A percentile compares a stretch with the other conserved stretches of the same genome.
phyloP scores from a whole-genome alignment of 2,329 filamentous ascomycete genomes.

The Stagonosporopsis cucurbitacearum region DNA sequence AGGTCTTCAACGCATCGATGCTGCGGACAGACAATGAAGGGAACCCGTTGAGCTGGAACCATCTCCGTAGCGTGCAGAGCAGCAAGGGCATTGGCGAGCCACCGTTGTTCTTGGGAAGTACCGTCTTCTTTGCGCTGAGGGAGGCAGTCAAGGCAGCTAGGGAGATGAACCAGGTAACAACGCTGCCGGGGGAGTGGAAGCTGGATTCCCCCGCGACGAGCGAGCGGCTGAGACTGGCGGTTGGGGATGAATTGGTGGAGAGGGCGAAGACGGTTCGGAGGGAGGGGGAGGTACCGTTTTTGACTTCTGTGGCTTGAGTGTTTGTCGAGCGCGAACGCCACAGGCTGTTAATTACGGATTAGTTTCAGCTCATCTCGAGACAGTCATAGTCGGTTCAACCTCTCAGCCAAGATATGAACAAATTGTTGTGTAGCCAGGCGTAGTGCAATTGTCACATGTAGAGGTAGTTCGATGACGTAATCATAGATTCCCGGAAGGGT shows the following conservation, averaged over 20 bases:
- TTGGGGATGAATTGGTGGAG: constrained; percentile 79
- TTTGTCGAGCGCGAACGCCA: too few species aligned
- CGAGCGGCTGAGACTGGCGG: constrained; percentile 78
- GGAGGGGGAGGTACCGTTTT: constrained; percentile 66
- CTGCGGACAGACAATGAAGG: constrained; percentile 69
- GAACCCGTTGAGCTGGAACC: constrained; percentile 72
- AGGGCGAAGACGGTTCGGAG: constrained; percentile 69
- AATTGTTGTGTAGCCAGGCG: too few species aligned
- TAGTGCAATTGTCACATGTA: too few species aligned
- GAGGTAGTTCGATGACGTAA: too few species aligned
- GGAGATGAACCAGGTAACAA: constrained; percentile 49
- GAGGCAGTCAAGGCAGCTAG: constrained; percentile 80
- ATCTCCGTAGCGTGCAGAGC: constrained; percentile 81
- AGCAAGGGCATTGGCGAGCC: constrained; percentile 78
- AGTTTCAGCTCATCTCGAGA: too few species aligned
- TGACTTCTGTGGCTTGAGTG: constrained; percentile 36
- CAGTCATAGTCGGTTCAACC: too few species aligned
- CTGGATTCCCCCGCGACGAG: constrained; percentile 82
- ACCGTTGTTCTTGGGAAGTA: constrained; percentile 77
- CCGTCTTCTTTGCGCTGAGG: constrained; percentile 85
- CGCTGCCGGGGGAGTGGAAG: constrained; percentile 54
- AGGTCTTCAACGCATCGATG: constrained; percentile 80
- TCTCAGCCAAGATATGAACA: too few species aligned
- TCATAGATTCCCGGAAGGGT: constrained; percentile 1
- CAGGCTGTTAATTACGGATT: too few species aligned